These are phyloP conservation scores for Liriodendron chinense DNA, from an alignment of 164 flowering plant species.

Conservation along the genomic window DNA sequence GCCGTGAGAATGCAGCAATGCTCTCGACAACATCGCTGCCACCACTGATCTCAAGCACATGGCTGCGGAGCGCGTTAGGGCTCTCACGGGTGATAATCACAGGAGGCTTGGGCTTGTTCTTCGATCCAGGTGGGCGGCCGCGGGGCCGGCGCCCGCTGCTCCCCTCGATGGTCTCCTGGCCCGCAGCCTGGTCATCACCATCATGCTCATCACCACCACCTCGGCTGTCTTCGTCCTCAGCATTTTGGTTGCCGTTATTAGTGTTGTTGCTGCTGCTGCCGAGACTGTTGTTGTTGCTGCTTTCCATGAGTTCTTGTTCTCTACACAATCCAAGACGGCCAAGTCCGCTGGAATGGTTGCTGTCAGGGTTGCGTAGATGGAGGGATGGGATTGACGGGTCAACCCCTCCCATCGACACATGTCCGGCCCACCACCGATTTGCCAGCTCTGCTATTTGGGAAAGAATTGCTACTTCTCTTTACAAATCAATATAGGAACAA, in stretches of 20 bases:
- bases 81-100: conserved; percentile 71
- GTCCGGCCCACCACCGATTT: conserved; percentile 84
- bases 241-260: conserved; percentile 24
- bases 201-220: conserved; percentile 23
- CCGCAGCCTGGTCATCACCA: conserved; percentile 32
- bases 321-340: conserved; percentile 17
- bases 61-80: conserved; percentile 75
- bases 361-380: conserved; percentile 46
- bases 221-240: conserved; percentile 29
- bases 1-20: conserved; percentile 53
- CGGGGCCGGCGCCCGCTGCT: conserved; percentile 54
- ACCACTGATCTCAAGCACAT: conserved; percentile 58
- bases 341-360: conserved; percentile 16
- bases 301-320: conserved; percentile 46
- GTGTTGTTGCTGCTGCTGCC: conserved; percentile 34
- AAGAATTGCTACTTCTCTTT: background rate
- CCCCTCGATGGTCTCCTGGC: conserved; percentile 34
- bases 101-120: conserved; percentile 81
- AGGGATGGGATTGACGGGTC: conserved; percentile 43
- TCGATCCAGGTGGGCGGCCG: conserved; percentile 86
- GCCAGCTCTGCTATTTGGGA: conserved; percentile 37
- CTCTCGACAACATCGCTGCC: conserved; percentile 69
- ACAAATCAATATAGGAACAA: background rate
- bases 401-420: conserved; percentile 57
- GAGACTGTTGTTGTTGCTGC: conserved; percentile 24